A percentile compares a stretch with the other conserved stretches of the same genome.
phyloP scores from a whole-genome alignment of 176 grass and related monocot genomes.

The Eragrostis curvula region DNA sequence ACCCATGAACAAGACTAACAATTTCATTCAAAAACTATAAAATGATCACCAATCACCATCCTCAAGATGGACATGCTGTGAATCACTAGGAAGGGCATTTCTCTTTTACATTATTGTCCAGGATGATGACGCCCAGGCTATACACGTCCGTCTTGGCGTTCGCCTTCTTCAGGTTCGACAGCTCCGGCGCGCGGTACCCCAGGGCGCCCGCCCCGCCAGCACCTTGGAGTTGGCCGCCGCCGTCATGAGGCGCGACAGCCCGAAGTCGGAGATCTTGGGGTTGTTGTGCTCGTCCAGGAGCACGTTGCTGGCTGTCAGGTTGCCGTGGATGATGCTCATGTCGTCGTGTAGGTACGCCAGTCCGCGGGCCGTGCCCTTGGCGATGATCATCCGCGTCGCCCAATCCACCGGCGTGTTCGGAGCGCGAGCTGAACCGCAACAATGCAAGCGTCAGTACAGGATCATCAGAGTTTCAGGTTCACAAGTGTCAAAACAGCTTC shows the following conservation, averaged over 20 bases:
- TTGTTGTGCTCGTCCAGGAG: constrained; percentile 59
- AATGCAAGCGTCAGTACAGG: neutral
- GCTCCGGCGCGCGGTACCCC: constrained; percentile 79
- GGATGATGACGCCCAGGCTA: constrained; percentile 85
- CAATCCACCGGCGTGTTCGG: constrained; percentile 44
- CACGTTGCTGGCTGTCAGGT: constrained; percentile 78
- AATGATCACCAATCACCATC: too few species aligned
- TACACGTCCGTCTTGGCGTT: too few species aligned
- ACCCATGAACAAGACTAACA: too few species aligned
- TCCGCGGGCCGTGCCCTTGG: too few species aligned
- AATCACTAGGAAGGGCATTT: too few species aligned
- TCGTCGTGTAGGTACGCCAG: too few species aligned
- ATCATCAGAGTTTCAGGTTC: constrained; percentile 28
- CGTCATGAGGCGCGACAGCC: constrained; percentile 84
- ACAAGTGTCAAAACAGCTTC: neutral
- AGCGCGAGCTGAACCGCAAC: constrained; percentile 4
- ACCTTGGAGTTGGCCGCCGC: constrained; percentile 67
- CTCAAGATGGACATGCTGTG: too few species aligned
- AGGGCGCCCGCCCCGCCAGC: constrained; percentile 59
- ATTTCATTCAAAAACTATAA: too few species aligned
- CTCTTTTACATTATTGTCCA: constrained; percentile 11
- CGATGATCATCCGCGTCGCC: too few species aligned
- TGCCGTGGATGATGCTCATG: constrained; percentile 75
- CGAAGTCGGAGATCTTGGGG: constrained; percentile 73
- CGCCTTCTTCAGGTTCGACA: constrained; percentile 89